Base-by-base conservation (phyloP, 116 monocot genomes). In the Phalaenopsis hybrid region DNA sequence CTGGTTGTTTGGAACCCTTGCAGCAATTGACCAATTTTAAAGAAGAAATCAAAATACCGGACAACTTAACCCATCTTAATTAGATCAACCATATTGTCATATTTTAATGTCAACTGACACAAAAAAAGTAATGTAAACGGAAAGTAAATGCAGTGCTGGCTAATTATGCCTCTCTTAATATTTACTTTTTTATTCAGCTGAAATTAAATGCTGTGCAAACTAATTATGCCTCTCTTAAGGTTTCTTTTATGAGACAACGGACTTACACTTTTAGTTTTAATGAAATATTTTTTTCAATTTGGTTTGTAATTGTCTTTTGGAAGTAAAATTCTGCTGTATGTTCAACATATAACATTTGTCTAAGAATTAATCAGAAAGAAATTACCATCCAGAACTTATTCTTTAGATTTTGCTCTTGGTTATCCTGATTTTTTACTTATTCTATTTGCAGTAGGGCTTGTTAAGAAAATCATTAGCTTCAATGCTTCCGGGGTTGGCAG, bases 401-500 rank as follows among this genome's bases (percentile, higher is more conserved):
- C 34, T 70, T 37, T 37, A 37, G 34, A 23, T 2, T 70, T 34
- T 70, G 70, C 12, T 15, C 34, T 13, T 16, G 70, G 70, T n/a
- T 20, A 70, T 31, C 9, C 34, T 70, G 13, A 70, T 34, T 70
- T 57, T 69, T 75, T 75, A 43, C 75, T 44, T 75, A 16, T 6
- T 43, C 41, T 43, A 70, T 33, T 7, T 75, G 75, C 85, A 92
- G 96, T 86, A 57, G 3, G 10, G 0, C 83, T 90, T 15, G 79
- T 93, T 16, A 94, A 83, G 87, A 94, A 91, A 69, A 34, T 97
- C 37, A 73, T 89, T 45, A 78, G 46, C 61, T 85, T 84, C 85
- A 81, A 67, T 91, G 72, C 86, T 81, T 9, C 43, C 48, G 4
- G 17, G 11, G 61, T 94, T 69, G 88, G 92, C 17, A 84, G 87